phyloP scores from a whole-genome alignment of 495 filamentous ascomycete species.

The Diplogelasinospora grovesii region DNA sequence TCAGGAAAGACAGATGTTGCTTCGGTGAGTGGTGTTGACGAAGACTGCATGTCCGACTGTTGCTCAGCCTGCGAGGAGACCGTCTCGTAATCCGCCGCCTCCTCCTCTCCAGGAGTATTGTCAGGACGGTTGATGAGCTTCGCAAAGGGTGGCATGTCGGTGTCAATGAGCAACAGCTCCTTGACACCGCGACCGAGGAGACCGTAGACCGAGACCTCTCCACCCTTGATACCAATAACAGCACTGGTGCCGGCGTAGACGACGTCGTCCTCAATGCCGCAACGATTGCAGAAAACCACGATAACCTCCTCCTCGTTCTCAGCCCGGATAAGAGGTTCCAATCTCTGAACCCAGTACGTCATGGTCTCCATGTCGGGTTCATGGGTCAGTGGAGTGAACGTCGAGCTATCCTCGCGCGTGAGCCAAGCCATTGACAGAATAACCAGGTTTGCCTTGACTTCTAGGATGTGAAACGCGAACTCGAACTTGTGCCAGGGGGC shows the following conservation, averaged over 20 bases:
- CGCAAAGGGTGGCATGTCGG: conserved; percentile 26
- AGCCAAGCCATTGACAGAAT: conserved; percentile 90
- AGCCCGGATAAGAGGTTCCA: conserved; percentile 63
- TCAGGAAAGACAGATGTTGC: too few species aligned
- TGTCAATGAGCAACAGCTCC: conserved; percentile 61
- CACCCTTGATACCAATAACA: conserved; percentile 67
- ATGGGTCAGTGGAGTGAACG: conserved; percentile 32
- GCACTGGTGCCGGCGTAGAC: conserved; percentile 85
- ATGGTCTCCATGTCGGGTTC: conserved; percentile 75
- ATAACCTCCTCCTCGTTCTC: conserved; percentile 56
- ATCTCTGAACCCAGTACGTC: conserved; percentile 76
- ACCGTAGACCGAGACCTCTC: conserved; percentile 60
- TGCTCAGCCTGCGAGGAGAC: neutral
- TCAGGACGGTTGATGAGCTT: conserved; percentile 20
- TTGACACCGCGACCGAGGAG: conserved; percentile 58
- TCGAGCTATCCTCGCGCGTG: conserved; percentile 47
- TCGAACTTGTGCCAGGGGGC: conserved; percentile 76
- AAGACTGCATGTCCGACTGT: neutral
- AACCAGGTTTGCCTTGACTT: conserved; percentile 59
- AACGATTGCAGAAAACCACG: conserved; percentile 78
- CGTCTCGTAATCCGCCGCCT: neutral
- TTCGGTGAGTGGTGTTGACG: neutral
- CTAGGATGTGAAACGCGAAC: conserved; percentile 70
- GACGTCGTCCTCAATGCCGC: conserved; percentile 61
- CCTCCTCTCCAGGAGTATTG: neutral